Conservation (phyloP, 257 asterid species). For the Ilex asprella region DNA sequence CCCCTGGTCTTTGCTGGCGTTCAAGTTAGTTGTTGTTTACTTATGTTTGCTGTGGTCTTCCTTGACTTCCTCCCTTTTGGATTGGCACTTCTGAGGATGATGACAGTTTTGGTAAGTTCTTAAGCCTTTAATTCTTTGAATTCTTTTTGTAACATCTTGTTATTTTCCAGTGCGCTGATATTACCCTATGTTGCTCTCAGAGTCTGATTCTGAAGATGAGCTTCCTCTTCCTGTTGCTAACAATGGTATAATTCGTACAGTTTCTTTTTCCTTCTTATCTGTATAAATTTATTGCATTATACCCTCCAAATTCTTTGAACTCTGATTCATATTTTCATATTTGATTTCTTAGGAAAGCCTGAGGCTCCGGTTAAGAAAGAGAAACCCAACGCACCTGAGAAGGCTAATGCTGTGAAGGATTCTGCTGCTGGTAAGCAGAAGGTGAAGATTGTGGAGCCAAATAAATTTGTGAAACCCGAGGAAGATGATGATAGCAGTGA, state of each 20-base stretch:
- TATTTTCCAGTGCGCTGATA: neutral
- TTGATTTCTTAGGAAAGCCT: constrained; percentile 7
- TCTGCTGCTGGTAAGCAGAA: constrained; percentile 10
- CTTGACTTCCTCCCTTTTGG: neutral
- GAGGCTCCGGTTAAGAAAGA: neutral
- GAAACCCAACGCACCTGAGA: neutral
- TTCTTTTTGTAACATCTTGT: neutral
- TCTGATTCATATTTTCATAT: neutral
- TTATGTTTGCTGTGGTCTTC: neutral
- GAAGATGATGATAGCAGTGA: constrained; percentile 9
- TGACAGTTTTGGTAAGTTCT: neutral
- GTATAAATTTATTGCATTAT: neutral
- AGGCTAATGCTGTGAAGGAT: constrained; percentile 1
- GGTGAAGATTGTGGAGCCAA: constrained; percentile 6
- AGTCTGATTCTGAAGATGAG: neutral
- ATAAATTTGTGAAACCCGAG: constrained; percentile 3
- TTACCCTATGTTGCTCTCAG: neutral
- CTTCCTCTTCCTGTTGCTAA: neutral
- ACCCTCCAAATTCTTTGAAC: constrained; percentile 1
- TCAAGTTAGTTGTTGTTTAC: neutral
- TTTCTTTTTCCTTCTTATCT: neutral
- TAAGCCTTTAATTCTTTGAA: neutral
- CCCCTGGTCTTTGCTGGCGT: neutral
- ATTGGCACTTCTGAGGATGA: neutral
- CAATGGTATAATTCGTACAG: neutral